Conservation (phyloP, 108 stramenopile species). For the Cyclotella atomus region DNA sequence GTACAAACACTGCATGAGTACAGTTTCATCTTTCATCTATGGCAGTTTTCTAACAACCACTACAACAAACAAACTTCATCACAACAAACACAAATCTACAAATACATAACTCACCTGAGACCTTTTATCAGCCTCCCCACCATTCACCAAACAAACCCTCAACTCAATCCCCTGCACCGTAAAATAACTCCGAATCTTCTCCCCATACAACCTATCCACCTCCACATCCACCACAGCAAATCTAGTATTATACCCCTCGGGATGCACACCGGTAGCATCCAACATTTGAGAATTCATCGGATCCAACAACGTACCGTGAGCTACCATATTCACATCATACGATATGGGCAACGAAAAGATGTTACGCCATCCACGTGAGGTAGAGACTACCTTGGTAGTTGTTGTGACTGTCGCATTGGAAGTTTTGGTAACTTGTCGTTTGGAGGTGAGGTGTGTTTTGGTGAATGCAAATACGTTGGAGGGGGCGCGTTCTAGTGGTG, state of each 20-base stretch:
- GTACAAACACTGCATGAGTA: background rate
- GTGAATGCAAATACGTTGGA: conserved; percentile 82
- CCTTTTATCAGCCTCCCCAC: conserved; percentile 87
- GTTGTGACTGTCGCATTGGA: conserved; percentile 73
- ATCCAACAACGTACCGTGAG: conserved; percentile 80
- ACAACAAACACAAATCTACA: background rate
- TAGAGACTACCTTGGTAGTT: conserved; percentile 77
- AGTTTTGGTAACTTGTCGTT: conserved; percentile 63
- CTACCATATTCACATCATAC: conserved; percentile 88
- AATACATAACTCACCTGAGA: conserved; percentile 59
- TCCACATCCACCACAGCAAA: conserved; percentile 87
- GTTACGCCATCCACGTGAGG: conserved; percentile 85
- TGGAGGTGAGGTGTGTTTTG: conserved; percentile 69
- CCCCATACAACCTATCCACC: conserved; percentile 72
- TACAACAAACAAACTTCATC: background rate
- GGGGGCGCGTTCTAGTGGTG: conserved; percentile 85
- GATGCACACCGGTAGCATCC: conserved; percentile 79
- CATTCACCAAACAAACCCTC: conserved; percentile 62
- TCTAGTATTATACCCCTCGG: conserved; percentile 82
- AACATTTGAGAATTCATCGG: conserved; percentile 71
- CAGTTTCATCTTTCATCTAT: too few species aligned
- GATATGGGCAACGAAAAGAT: conserved; percentile 88
- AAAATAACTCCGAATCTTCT: conserved; percentile 75
- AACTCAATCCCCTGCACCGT: conserved; percentile 67
- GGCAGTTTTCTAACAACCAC: too few species aligned